Evolutionary conservation across 1,139 yeast species (phyloP).

Genomic region (Lodderomyces orthopsilosis): DNA sequence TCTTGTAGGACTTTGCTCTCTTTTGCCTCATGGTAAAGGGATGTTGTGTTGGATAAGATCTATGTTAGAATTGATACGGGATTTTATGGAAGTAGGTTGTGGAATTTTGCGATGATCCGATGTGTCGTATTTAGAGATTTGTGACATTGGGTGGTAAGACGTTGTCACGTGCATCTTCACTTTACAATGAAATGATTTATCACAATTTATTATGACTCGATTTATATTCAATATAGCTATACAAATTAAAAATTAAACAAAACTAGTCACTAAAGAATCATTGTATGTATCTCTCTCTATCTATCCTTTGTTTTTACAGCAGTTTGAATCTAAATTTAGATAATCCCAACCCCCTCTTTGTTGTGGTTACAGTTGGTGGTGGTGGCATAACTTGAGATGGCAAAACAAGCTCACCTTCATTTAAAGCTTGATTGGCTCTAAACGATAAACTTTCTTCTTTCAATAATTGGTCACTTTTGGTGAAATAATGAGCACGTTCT

Average conservation of each 20-base stretch:
- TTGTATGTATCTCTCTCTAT: neutral
- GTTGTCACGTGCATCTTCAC: too few species aligned
- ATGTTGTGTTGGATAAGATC: neutral
- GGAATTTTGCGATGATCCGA: neutral
- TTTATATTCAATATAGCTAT: too few species aligned
- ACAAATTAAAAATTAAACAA: neutral
- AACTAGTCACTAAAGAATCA: neutral
- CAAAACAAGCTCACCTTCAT: constrained; percentile 6
- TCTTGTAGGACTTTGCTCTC: constrained; percentile 90
- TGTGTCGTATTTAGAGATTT: neutral
- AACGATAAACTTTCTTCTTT: constrained; percentile 57
- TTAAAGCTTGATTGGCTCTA: constrained; percentile 22
- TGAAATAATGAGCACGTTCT: constrained; percentile 15
- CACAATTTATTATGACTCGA: too few species aligned
- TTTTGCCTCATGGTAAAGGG: constrained; percentile 78
- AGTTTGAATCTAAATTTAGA: constrained; percentile 5
- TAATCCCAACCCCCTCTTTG: constrained; percentile 5
- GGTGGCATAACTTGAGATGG: constrained; percentile 1
- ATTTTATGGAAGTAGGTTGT: neutral
- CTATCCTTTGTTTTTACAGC: constrained; percentile 1
- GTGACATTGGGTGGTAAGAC: neutral
- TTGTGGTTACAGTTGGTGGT: constrained; percentile 1
- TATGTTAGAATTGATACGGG: neutral
- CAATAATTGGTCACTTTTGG: constrained; percentile 42
- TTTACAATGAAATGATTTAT: too few species aligned